Evolutionary conservation across 768 basidiomycete genomes (phyloP), one percentile per base, ranked within the genome.

Genomic region (Clavulina sp.): DNA sequence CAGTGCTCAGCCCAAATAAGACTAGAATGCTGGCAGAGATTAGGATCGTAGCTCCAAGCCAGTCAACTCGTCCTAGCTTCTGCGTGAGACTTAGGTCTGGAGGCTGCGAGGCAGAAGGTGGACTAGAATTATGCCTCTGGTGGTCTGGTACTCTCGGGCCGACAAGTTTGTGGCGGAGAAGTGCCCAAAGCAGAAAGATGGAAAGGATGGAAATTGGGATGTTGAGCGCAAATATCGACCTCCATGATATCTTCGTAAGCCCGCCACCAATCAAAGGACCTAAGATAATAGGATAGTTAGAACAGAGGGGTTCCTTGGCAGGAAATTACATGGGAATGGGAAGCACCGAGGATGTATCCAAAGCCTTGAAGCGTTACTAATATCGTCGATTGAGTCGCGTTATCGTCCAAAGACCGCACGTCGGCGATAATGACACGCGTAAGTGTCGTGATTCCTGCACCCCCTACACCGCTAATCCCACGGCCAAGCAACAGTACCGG

Each of bases 181-280:
- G 63, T 47, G 72, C 13, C 54, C 66, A 70, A 49, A 63, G 62
- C 4, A 75, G 50, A 5, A 68, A 26, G 59, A 70, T 70, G 1
- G 64, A 67, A n/a, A 67, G 49, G 4, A 56, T 63, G 4, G 57
- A 61, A 48, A 62, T 63, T 1, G 73, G 73, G 9, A 75, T 59
- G 53, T 76, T 76, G 63, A 76, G 74, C 2, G 67, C 74, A 53
- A 75, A 76, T 16, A 75, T 68, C 74, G 73, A 76, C 21, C 74
- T 67, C 59, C 72, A 75, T 48, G 60, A 69, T 5, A 66, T 59
- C 1, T 59, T 55, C 2, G 68, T 60, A 13, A 75, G 59, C 24
- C 55, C 66, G 5, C 73, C 73, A 4, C 70, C 70, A 48, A 73
- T 66, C 40, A 68, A 59, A 0, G 74, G 74, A 2, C 73, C 74